These are phyloP conservation scores for Kluyveromyces sp. DNA, from an alignment of 1,139 yeast species.

Conservation along the genomic window DNA sequence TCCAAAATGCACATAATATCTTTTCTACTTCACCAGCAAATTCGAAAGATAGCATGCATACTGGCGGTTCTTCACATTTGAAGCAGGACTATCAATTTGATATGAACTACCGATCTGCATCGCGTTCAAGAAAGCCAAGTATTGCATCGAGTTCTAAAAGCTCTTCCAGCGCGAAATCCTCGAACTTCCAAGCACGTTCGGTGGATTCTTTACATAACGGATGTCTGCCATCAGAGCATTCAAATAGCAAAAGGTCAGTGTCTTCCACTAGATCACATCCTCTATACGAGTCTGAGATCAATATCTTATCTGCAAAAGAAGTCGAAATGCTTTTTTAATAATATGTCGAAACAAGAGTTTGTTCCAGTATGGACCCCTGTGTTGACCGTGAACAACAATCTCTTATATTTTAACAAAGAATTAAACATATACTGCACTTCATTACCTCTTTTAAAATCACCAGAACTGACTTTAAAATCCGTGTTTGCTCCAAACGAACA, in stretches of 20 bases:
- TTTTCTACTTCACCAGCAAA: neutral
- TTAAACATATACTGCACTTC: slow-evolving; percentile 50
- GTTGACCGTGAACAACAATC: slow-evolving; percentile 41
- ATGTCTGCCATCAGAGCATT: neutral
- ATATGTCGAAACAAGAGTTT: slow-evolving; percentile 18
- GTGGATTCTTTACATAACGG: slow-evolving; percentile 9
- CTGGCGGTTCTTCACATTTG: slow-evolving; percentile 7
- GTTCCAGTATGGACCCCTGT: slow-evolving; percentile 47
- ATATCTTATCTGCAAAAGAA: slow-evolving; percentile 29
- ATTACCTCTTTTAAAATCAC: slow-evolving; percentile 41
- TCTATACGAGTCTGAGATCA: slow-evolving; percentile 14
- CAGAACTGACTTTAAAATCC: slow-evolving; percentile 30
- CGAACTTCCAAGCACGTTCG: slow-evolving; percentile 1
- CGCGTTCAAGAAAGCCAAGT: slow-evolving; percentile 4
- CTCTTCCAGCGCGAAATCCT: slow-evolving; percentile 2
- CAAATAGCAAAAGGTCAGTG: neutral
- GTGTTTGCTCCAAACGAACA: slow-evolving; percentile 26
- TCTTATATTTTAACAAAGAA: slow-evolving; percentile 52
- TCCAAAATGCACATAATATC: neutral
- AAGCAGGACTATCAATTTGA: slow-evolving; percentile 10
- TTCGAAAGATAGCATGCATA: neutral
- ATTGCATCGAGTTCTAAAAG: slow-evolving; percentile 1
- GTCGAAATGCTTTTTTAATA: slow-evolving; percentile 31
- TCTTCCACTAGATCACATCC: slow-evolving; percentile 2
- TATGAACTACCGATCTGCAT: slow-evolving; percentile 4